A percentile compares a stretch with the other conserved stretches of the same genome.
phyloP scores from a whole-genome alignment of 495 filamentous ascomycete genomes.

The Lindgomyces ingoldianus region DNA sequence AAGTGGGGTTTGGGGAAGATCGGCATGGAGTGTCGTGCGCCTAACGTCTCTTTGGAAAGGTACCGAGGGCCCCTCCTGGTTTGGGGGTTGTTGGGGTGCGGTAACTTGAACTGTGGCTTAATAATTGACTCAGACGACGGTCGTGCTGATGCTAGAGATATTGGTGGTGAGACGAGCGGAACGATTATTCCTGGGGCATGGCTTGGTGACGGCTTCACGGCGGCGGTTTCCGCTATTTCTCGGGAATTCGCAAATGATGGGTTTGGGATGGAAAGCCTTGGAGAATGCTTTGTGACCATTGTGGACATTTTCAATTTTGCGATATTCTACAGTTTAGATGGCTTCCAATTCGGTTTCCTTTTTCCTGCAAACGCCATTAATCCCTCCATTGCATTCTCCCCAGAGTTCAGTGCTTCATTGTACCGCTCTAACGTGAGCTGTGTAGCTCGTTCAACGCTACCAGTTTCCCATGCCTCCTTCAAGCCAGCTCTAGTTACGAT shows the following conservation, averaged over 20 bases:
- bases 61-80: too few species aligned
- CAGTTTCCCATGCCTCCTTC: slow-evolving; percentile 39
- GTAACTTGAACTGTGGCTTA: background rate
- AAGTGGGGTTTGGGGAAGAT: slow-evolving; percentile 22
- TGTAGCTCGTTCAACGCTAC: slow-evolving; percentile 38
- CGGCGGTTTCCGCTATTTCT: slow-evolving; percentile 11
- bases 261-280: too few species aligned
- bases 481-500: slow-evolving; percentile 40
- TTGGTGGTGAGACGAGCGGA: background rate
- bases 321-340: slow-evolving; percentile 36
- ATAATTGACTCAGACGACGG: slow-evolving; percentile 4
- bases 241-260: slow-evolving; percentile 1
- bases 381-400: slow-evolving; percentile 39
- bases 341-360: slow-evolving; percentile 38
- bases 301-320: too few species aligned
- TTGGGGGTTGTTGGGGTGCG: too few species aligned
- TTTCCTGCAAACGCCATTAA: slow-evolving; percentile 40
- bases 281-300: too few species aligned
- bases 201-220: background rate
- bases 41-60: background rate
- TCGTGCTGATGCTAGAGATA: background rate
- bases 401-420: slow-evolving; percentile 24
- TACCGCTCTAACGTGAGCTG: slow-evolving; percentile 36
- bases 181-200: background rate
- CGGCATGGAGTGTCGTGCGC: background rate